Evolutionary conservation across 108 stramenopile genomes (phyloP).

Genomic region (Cyclotella cryptica): DNA sequence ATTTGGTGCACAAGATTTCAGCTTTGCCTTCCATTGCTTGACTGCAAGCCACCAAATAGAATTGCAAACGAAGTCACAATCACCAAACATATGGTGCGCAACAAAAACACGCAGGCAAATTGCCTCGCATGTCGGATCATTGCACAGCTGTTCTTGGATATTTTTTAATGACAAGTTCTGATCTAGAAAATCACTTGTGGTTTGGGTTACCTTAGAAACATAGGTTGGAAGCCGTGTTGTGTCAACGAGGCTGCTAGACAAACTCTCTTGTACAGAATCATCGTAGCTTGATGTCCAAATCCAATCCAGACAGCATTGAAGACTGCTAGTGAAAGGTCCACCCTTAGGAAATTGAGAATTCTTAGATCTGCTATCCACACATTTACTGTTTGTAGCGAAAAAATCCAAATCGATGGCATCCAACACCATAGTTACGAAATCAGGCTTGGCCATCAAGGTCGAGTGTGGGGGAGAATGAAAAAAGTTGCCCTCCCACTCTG

Average conservation of each 20-base stretch:
- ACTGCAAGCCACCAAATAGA: conserved; percentile 52
- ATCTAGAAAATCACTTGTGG: not conserved
- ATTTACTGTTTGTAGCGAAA: not conserved
- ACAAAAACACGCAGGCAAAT: conserved; percentile 44
- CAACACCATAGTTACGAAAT: conserved; percentile 27
- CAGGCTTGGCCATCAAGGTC: conserved; percentile 21
- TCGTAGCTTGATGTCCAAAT: conserved; percentile 22
- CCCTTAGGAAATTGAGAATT: not conserved
- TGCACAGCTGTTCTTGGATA: conserved; percentile 13
- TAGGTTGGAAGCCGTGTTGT: not conserved
- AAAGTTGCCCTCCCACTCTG: conserved; percentile 24
- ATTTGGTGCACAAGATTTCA: not conserved
- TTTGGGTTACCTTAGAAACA: not conserved
- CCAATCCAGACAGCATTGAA: conserved; percentile 32
- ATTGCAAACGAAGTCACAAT: conserved; percentile 38
- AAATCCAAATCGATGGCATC: conserved; percentile 6
- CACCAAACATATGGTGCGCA: conserved; percentile 39
- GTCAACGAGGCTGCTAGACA: conserved; percentile 5
- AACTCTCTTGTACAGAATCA: not conserved
- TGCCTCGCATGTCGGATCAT: conserved; percentile 34
- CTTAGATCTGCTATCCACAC: not conserved
- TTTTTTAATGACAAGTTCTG: not conserved
- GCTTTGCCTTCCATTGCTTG: conserved; percentile 28
- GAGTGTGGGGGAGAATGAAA: conserved; percentile 29
- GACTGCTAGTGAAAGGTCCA: conserved; percentile 5